phyloP scores from a whole-genome alignment of 2,329 filamentous ascomycete species.

The Aspergillus fischeri region DNA sequence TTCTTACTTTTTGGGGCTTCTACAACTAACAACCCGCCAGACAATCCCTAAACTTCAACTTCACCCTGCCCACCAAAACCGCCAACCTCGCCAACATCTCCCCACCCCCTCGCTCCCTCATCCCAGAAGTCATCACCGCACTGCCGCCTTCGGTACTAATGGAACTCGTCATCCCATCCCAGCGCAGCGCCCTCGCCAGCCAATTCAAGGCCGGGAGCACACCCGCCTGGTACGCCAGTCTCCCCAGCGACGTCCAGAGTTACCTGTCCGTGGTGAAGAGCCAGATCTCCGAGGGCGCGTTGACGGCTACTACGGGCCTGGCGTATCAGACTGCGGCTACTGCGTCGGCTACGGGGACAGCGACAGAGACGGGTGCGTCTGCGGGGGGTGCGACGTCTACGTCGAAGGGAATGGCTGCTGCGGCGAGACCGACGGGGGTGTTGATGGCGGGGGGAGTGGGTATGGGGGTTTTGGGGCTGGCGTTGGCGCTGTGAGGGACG shows the following conservation, averaged over 20 bases:
- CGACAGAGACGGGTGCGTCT: constrained; percentile 7
- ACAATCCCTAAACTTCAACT: constrained; percentile 7
- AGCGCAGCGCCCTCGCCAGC: constrained; percentile 27
- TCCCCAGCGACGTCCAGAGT: constrained; percentile 29
- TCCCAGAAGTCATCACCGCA: constrained; percentile 27
- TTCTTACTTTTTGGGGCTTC: background rate
- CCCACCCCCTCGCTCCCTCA: constrained; percentile 26
- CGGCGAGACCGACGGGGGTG: constrained; percentile 15
- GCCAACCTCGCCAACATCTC: constrained; percentile 30
- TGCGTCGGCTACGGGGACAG: constrained; percentile 6
- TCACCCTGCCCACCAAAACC: constrained; percentile 16
- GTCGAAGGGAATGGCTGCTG: constrained; percentile 14
- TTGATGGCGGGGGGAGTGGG: constrained; percentile 18
- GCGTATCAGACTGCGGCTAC: constrained; percentile 10
- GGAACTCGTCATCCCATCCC: constrained; percentile 25
- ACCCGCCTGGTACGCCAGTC: constrained; percentile 28
- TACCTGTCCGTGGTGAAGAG: constrained; percentile 29
- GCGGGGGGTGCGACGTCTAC: constrained; percentile 11
- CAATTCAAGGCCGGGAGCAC: constrained; percentile 30
- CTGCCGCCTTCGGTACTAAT: constrained; percentile 28
- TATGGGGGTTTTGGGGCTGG: constrained; percentile 21
- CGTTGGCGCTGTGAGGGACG: constrained; percentile 16
- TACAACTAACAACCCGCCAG: constrained; percentile 7
- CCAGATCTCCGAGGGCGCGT: constrained; percentile 24
- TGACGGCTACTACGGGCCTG: constrained; percentile 22